phyloP scores from a whole-genome alignment of 495 filamentous ascomycete species.

The Aspergillus nanangensis region DNA sequence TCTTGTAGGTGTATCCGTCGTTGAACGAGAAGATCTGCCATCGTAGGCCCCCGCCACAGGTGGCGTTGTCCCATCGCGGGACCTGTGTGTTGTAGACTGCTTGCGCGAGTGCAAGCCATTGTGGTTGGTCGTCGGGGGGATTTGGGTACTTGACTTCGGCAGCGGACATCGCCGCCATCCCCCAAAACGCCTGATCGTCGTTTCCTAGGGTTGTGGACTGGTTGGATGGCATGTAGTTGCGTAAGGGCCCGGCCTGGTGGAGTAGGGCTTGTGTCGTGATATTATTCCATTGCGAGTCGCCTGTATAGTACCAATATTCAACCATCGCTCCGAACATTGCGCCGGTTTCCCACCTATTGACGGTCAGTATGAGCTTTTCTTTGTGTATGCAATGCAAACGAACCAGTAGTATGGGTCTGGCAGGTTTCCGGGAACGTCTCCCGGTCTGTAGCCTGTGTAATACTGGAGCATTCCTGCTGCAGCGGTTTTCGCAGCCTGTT shows the following conservation, averaged over 20 bases:
- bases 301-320: slow-evolving; percentile 77
- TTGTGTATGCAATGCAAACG: no score
- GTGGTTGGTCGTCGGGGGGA: slow-evolving; percentile 45
- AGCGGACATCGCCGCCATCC: slow-evolving; percentile 67
- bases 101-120: slow-evolving; percentile 70
- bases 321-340: slow-evolving; percentile 67
- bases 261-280: slow-evolving; percentile 59
- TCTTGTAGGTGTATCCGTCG: slow-evolving; percentile 72
- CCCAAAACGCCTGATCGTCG: slow-evolving; percentile 84
- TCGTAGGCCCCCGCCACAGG: slow-evolving; percentile 63
- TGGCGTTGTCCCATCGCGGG: slow-evolving; percentile 59
- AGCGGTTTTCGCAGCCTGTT: slow-evolving; percentile 32
- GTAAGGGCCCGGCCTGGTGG: slow-evolving; percentile 58
- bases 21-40: slow-evolving; percentile 81
- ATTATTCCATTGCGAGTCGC: slow-evolving; percentile 64
- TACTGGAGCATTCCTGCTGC: slow-evolving; percentile 45
- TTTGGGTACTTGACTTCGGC: slow-evolving; percentile 67
- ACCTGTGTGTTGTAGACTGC: slow-evolving; percentile 70
- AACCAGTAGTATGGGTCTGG: slow-evolving; percentile 73
- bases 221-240: slow-evolving; percentile 72
- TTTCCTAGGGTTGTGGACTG: slow-evolving; percentile 72
- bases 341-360: slow-evolving; percentile 73
- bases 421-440: slow-evolving; percentile 63
- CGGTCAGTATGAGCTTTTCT: no score
- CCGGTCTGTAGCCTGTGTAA: slow-evolving; percentile 64